Evolutionary conservation across 2,329 filamentous ascomycete species (phyloP), one percentile per base, ranked within the genome.

Genomic region (Xylariomycetidae sp.): DNA sequence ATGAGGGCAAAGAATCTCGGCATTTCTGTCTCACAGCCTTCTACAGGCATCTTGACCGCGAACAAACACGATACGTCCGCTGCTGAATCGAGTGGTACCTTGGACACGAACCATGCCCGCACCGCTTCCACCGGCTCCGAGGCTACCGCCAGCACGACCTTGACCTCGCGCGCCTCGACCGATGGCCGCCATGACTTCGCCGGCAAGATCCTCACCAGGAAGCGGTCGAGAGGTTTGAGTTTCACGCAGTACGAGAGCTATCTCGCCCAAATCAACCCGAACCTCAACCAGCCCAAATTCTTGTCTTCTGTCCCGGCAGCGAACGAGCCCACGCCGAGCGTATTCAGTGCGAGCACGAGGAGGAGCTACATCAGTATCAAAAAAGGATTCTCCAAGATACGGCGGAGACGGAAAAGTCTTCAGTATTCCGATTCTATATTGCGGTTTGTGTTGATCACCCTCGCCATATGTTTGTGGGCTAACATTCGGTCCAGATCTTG

Each of bases 181-280:
- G 59, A 56, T 37, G 14, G 40, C 38, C n/a, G n/a, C n/a, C 33
- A 43, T 28, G 31, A 47, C 28, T 47, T 53, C 16, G 36, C 43
- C 3, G 37, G 43, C 19, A 51, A 47, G 18, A 36, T 50, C 5
- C 38, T 53, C 25, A 43, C 46, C 34, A 58, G 50, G 38, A 48
- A 44, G 35, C 49, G 60, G 34, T 60, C 61, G 23, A 63, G 60
- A 39, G 60, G 50, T 22, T 50, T 69, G 17, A 68, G 54, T 35
- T 74, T 76, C 42, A 56, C 61, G 6, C 61, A 65, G 19, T 76
- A 76, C 44, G 70, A 76, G 19, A 65, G 59, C 39, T 74, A 72
- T 38, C 46, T 76, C 23, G 53, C 61, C 13, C 58, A 68, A 25
- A 42, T 69, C 19, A 61, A 67, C 34, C 60, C 62, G 6, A 60